Evolutionary conservation across 2,329 filamentous ascomycete species (phyloP), one percentile per base, ranked within the genome.

Genomic region (Hypomyces rosellus): DNA sequence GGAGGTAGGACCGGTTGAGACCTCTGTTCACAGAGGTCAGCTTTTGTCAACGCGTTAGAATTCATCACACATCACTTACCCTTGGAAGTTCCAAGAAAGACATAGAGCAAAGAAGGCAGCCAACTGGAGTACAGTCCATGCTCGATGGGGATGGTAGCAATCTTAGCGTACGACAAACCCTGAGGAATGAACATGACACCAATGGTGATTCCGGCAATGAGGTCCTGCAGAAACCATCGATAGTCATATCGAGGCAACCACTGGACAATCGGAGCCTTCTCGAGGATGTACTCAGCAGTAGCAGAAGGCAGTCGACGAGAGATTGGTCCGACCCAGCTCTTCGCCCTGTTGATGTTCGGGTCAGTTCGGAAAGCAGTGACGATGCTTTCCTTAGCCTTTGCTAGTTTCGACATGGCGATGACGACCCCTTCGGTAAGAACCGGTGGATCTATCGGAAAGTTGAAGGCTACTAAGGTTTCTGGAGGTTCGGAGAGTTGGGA

Each of bases 1-100:
- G 0, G 81, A 84, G 0, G 82, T 86, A 12, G 82, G 82, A 4
- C 82, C 81, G 1, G 76, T 78, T 1, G 80, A 84, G 4, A 85
- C 63, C 62, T 83, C 80, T 81, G 39, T 41, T 13, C 3, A 7
- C 0, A 14, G 20, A 8, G 15, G 6, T 9, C 22, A 37, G 8
- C 1, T 57, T 18, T 56, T 52, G 11, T 30, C 25, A 8, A 30
- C 9, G 8, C 4, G 25, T 30, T 30, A 30, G 25, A 8, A 30
- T 30, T 7, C 2, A 30, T 11, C 25, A 30, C 9, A 8, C 6
- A 30, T 30, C 15, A 46, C 46, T 57, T 53, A 77, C 80, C 80
- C 63, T 83, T 84, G 0, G 80, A 81, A 0, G 80, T 82, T 1
- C 80, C 80, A 69, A 83, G 79, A 49, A 83, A 74, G 1, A 80